Base-by-base conservation (phyloP, 2,329 filamentous ascomycete genomes). In the Davidsoniella neocaledoniae region DNA sequence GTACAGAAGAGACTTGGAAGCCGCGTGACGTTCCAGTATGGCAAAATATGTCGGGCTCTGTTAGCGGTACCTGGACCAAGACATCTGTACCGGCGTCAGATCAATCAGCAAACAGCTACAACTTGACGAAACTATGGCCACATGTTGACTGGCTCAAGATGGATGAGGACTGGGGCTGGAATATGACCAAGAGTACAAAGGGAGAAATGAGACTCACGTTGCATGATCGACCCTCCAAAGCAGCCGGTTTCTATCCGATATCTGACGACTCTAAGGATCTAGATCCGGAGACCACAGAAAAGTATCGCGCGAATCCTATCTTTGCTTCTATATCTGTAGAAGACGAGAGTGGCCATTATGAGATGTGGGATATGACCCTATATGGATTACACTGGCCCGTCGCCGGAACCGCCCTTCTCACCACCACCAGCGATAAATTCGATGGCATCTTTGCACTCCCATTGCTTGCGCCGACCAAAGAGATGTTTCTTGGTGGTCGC, bases 381-480 rank as follows among this genome's bases (percentile, higher is more conserved):
- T 81, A 86, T 63, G 91, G 91, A 3, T 74, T 93, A 3, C 90
- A 96, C 66, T 93, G 87, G 71, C 79, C 83, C 37, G 73, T 75
- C n/a, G 76, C 83, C 54, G 91, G 91, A 1, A 76, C 79, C 12
- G 76, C 91, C 46, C 68, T 96, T 36, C 68, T 96, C 60, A 85
- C 83, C 1, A 95, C 90, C 0, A 90, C 87, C 44, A 95, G 87
- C 63, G 84, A 94, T 60, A 95, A 94, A 67, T 91, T 91, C 59
- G 78, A 82, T n/a, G 88, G 91, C 41, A 81, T 96, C 50, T 94
- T 94, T 62, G 83, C 81, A 2, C 68, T 96, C 43, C 88, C 91
- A 23, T 87, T 96, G 63, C 73, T 98, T 47, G 71, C 83, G 0
- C 73, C 85, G 0, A 63, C 68, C 17, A 60, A 67, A 3, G 68